Conservation (phyloP, 257 asterid species). For the Nicotiana undulata region DNA sequence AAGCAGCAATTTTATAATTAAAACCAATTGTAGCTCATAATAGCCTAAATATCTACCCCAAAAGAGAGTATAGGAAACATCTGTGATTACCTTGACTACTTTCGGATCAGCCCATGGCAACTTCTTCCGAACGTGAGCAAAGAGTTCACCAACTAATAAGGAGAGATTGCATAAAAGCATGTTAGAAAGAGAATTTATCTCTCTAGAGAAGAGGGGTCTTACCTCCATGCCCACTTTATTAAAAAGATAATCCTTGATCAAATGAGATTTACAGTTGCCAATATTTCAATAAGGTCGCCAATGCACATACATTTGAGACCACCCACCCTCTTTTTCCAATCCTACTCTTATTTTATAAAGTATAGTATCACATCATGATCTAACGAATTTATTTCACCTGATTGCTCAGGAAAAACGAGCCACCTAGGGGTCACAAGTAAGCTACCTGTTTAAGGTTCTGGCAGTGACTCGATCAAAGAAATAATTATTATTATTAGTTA, state of each 20-base stretch:
- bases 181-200: neutral
- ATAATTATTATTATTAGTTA: neutral
- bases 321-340: neutral
- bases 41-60: neutral
- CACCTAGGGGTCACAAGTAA: neutral
- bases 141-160: slow-evolving; percentile 68
- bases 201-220: neutral
- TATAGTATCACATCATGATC: neutral
- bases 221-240: neutral
- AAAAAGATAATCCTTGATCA: neutral
- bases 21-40: neutral
- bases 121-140: slow-evolving; percentile 67
- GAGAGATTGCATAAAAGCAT: neutral
- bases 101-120: slow-evolving; percentile 95
- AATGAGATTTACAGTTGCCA: neutral
- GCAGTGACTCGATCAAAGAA: neutral
- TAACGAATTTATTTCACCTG: too few relatives aligned
- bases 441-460: neutral
- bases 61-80: neutral
- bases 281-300: neutral
- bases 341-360: neutral
- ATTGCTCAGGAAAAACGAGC: neutral
- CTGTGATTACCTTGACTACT: slow-evolving; percentile 59
- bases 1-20: neutral
- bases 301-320: neutral